Evolutionary conservation across 2,329 filamentous ascomycete genomes (phyloP), one percentile per base, ranked within the genome.

Genomic region (Talaromyces verruculosus): DNA sequence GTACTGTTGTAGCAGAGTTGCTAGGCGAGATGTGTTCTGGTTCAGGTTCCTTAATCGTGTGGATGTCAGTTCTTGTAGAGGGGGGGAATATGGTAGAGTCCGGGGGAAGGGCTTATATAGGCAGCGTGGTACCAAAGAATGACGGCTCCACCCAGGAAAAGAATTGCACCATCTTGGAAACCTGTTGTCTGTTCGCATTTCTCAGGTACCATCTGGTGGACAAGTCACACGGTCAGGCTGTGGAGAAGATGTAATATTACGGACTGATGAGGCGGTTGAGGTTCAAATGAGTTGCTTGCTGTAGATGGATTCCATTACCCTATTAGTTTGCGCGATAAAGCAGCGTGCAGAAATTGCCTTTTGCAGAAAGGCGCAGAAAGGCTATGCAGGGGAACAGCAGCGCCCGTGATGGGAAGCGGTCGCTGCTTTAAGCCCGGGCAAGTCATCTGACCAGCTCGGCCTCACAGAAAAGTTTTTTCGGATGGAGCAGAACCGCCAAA

Each of bases 391-490:
- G 11, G 19, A 22, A 2, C 22, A 13, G 35, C 39, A 35, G 13
- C 30, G 30, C 30, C 30, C 30, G 30, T 10, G 30, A 33, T 33
- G 30, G 0, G n/a, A 61, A 1, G 25, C 19, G 19, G 63, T 47
- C 37, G 71, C 69, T 22, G 71, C 71, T 69, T 71, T 72, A 66
- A 66, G 63, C 58, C 47, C 2, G 19, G 22, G 63, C 61, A 63
- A 64, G 72, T 78, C 76, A 77, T 76, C 74, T 78, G 76, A 77
- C 73, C 67, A 30, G 64, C 59, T 30, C 65, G 51, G 57, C 60
- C 39, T 65, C 55, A 63, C 68, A 69, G 68, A 68, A 60, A 60
- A 45, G 8, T 45, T 60, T 55, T 55, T 55, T 45, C n/a, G 7
- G 41, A 62, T 55, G 53, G 43, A 49, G 47, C 65, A 43, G 61